phyloP scores from a whole-genome alignment of 164 flowering plant species.

The Cinnamomum chago region DNA sequence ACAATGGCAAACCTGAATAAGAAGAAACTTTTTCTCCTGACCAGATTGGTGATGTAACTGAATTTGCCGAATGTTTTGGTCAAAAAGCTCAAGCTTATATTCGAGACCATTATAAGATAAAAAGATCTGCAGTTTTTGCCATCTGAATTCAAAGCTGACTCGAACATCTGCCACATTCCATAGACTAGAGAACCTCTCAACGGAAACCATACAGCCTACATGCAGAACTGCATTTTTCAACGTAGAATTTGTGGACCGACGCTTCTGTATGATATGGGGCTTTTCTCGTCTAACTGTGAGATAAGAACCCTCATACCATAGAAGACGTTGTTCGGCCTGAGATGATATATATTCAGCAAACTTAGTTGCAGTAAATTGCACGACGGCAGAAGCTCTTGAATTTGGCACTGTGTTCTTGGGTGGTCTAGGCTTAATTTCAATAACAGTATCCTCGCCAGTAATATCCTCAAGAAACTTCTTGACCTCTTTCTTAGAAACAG shows the following conservation, averaged over 20 bases:
- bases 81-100: constrained; percentile 39
- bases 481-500: constrained; percentile 32
- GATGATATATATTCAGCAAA: constrained; percentile 34
- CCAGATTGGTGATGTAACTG: constrained; percentile 41
- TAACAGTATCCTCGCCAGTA: constrained; percentile 51
- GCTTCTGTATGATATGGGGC: constrained; percentile 43
- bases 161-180: constrained; percentile 32
- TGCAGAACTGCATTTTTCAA: constrained; percentile 33
- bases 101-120: constrained; percentile 4
- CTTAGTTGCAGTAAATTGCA: constrained; percentile 41
- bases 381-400: constrained; percentile 42
- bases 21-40: constrained; percentile 35
- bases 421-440: constrained; percentile 40
- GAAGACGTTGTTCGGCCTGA: constrained; percentile 13
- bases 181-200: constrained; percentile 36
- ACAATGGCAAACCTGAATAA: constrained; percentile 56
- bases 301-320: constrained; percentile 39
- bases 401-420: constrained; percentile 12
- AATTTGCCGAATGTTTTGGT: constrained; percentile 64
- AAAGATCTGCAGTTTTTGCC: constrained; percentile 16
- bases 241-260: constrained; percentile 24
- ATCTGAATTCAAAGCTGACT: constrained; percentile 44
- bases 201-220: constrained; percentile 64
- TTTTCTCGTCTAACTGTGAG: constrained; percentile 38
- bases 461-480: constrained; percentile 39